Percentiles rank a stretch among this genome's conserved stretches.
Evolutionary conservation across 1,139 yeast species (phyloP).

Genomic region (Candida gigantensis): DNA sequence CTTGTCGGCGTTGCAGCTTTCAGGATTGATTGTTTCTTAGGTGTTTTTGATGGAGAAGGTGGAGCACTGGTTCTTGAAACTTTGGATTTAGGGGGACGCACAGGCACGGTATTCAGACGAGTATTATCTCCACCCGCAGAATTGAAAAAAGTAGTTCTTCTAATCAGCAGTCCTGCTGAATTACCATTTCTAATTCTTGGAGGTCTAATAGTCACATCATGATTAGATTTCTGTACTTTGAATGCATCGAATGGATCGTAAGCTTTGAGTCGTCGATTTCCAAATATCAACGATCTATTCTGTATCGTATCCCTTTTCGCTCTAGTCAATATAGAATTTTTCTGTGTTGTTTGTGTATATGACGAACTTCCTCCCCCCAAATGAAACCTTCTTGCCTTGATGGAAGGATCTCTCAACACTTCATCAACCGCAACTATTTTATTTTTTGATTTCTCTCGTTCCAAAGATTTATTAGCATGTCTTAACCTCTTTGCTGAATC

Average conservation of each 20-base stretch:
- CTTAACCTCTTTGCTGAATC: constrained; percentile 53
- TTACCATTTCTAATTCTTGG: constrained; percentile 6
- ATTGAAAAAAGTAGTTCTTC: constrained; percentile 14
- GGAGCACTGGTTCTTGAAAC: too few species aligned
- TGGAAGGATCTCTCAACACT: constrained; percentile 41
- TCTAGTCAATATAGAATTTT: constrained; percentile 35
- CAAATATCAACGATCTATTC: constrained; percentile 36
- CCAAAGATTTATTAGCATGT: constrained; percentile 40
- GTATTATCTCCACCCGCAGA: constrained; percentile 1
- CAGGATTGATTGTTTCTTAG: neutral
- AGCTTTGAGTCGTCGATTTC: constrained; percentile 16
- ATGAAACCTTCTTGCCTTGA: constrained; percentile 21
- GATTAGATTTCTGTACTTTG: constrained; percentile 7
- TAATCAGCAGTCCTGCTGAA: constrained; percentile 1
- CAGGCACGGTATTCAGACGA: too few species aligned
- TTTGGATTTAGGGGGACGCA: too few species aligned
- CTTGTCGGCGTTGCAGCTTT: neutral
- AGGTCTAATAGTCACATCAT: constrained; percentile 8
- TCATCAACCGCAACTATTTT: constrained; percentile 45
- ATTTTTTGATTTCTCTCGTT: constrained; percentile 46
- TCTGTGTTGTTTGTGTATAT: constrained; percentile 13
- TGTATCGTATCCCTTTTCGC: constrained; percentile 35
- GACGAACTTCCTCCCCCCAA: too few species aligned
- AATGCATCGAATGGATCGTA: constrained; percentile 32
- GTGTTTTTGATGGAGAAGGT: too few species aligned